phyloP scores from a whole-genome alignment of 805 yeast species.

The Geotrichum ghanense region DNA sequence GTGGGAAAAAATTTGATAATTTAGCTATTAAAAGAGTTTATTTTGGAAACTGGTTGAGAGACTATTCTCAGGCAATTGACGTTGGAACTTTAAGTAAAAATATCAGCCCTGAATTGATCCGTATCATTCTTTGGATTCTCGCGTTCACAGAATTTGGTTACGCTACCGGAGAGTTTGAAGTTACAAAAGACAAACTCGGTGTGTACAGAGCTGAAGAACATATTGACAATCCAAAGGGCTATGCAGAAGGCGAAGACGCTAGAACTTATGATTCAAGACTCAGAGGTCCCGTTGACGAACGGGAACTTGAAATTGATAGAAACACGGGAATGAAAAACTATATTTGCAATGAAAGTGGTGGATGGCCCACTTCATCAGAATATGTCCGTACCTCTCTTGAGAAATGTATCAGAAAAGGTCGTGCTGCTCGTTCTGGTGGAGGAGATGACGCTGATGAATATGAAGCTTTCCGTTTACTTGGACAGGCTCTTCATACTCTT shows the following conservation, averaged over 20 bases:
- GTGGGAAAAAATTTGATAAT: constrained; percentile 16
- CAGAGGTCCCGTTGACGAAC: constrained; percentile 14
- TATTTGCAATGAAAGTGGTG: constrained; percentile 17
- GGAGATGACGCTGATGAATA: constrained; percentile 8
- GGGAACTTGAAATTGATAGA: constrained; percentile 15
- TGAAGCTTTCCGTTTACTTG: constrained; percentile 16
- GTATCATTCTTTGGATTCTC: constrained; percentile 15
- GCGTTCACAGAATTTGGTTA: constrained; percentile 17
- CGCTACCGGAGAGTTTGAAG: constrained; percentile 19
- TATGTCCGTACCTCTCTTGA: constrained; percentile 13
- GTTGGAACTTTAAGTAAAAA: constrained; percentile 14
- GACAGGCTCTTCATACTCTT: constrained; percentile 17
- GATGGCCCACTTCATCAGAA: constrained; percentile 15
- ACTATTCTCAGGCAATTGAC: constrained; percentile 19
- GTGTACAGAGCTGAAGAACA: constrained; percentile 17
- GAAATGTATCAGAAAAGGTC: constrained; percentile 13
- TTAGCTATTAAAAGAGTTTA: constrained; percentile 15
- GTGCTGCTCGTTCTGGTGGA: constrained; percentile 8
- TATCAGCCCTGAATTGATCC: constrained; percentile 11
- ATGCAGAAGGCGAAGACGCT: constrained; percentile 16
- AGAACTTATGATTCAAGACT: constrained; percentile 12
- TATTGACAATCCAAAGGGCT: constrained; percentile 17
- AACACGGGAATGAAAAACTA: constrained; percentile 19
- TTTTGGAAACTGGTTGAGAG: constrained; percentile 19
- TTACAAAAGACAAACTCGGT: constrained; percentile 16